Evolutionary conservation across 1,139 yeast species (phyloP).

Genomic region (Kodamaea sp.): DNA sequence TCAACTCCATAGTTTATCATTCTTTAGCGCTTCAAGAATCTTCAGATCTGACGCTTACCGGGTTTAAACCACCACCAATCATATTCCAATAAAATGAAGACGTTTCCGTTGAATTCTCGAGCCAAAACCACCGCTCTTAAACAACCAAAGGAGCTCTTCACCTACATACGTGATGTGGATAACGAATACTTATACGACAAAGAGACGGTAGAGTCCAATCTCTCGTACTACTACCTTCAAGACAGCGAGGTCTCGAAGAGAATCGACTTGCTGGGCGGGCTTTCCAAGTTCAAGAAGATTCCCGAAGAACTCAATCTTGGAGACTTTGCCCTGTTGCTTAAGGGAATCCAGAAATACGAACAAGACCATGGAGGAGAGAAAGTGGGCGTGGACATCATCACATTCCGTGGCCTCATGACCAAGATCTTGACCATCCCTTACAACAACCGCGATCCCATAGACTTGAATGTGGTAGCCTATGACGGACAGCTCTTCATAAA

Average conservation of each 20-base stretch:
- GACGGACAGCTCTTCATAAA: constrained; percentile 89
- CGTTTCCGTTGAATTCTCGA: constrained; percentile 48
- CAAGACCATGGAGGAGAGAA: constrained; percentile 40
- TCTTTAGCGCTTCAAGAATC: too few species aligned
- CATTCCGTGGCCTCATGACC: constrained; percentile 84
- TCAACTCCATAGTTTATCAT: too few species aligned
- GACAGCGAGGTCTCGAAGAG: constrained; percentile 53
- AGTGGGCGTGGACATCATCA: constrained; percentile 63
- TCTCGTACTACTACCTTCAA: constrained; percentile 77
- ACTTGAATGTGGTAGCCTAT: constrained; percentile 59
- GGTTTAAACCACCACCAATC: too few species aligned
- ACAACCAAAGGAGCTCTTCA: constrained; percentile 73
- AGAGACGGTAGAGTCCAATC: constrained; percentile 45
- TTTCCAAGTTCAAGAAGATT: constrained; percentile 53
- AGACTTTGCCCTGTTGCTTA: constrained; percentile 60
- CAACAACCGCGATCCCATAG: constrained; percentile 55
- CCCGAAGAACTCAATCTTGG: constrained; percentile 55
- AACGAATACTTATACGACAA: constrained; percentile 44
- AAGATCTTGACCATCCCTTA: constrained; percentile 64
- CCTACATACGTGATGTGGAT: constrained; percentile 58
- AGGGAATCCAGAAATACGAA: constrained; percentile 60
- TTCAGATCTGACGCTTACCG: too few species aligned
- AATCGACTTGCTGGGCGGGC: constrained; percentile 67
- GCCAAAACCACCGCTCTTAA: constrained; percentile 57
- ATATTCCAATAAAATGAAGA: constrained; percentile 27